A percentile compares a stretch with the other conserved stretches of the same genome.
Conservation (phyloP, 257 asterid genomes). For the Vinca minor region DNA sequence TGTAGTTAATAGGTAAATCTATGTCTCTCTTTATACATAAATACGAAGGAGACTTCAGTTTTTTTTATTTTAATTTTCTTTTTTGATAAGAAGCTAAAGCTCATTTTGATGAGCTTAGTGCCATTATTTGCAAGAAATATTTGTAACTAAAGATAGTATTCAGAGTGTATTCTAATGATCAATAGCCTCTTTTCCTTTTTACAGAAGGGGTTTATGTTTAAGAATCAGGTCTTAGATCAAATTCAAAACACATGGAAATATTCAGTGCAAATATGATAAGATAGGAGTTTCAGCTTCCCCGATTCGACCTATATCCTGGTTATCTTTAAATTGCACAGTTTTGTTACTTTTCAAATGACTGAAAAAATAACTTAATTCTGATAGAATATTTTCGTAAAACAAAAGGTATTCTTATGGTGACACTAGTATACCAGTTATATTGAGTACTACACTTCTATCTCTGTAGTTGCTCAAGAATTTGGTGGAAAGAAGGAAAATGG, state of each 20-base stretch:
- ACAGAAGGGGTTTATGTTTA: not conserved
- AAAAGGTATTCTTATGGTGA: not conserved
- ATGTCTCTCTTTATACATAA: no score
- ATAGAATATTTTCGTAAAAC: not conserved
- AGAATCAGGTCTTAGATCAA: not conserved
- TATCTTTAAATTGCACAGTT: not conserved
- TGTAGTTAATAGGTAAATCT: no score
- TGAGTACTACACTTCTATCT: not conserved
- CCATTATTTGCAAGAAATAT: not conserved
- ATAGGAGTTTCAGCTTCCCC: not conserved
- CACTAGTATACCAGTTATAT: not conserved
- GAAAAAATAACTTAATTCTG: not conserved
- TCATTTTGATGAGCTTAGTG: not conserved
- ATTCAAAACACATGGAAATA: not conserved
- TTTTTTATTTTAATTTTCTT: not conserved
- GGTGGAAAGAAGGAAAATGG: slow-evolving; percentile 84
- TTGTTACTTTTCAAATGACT: not conserved
- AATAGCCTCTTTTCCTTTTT: not conserved
- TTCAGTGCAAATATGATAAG: not conserved
- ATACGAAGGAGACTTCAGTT: no score
- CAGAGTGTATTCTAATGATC: not conserved
- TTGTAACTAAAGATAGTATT: not conserved
- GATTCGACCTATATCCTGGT: not conserved
- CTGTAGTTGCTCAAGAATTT: slow-evolving; percentile 69
- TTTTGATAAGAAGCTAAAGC: not conserved